Conservation (phyloP, 768 basidiomycete species). For the Leccinum variicolor region DNA sequence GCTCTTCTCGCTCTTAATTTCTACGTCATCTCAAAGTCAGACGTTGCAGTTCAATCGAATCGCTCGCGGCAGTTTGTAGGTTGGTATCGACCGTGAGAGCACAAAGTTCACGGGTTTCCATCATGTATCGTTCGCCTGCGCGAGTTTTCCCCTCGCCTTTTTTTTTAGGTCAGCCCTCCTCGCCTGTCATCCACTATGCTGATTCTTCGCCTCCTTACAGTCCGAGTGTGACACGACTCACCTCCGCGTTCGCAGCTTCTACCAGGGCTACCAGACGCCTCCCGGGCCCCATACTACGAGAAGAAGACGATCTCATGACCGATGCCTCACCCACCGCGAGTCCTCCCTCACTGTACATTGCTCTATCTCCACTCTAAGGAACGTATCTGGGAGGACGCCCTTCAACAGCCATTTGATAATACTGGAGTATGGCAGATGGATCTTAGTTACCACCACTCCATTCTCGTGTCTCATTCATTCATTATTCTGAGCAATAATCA, state of each 20-base stretch:
- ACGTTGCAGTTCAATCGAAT: not conserved
- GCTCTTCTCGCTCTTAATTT: no score
- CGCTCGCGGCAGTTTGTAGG: not conserved
- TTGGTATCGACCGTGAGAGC: not conserved
- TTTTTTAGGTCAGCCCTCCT: no score
- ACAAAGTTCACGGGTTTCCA: no score
- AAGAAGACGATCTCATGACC: conserved; percentile 29
- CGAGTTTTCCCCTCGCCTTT: no score
- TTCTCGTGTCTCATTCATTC: no score
- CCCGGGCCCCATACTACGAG: conserved; percentile 47
- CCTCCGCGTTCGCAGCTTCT: no score
- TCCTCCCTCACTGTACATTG: conserved; percentile 10
- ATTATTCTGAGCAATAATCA: no score
- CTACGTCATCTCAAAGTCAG: no score
- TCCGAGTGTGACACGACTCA: no score
- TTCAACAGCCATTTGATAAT: conserved; percentile 44
- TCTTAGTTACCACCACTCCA: conserved; percentile 39
- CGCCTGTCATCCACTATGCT: no score
- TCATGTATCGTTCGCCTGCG: no score
- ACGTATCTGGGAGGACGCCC: conserved; percentile 47
- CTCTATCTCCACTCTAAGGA: conserved; percentile 30
- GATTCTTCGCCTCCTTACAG: no score
- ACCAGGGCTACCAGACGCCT: conserved; percentile 31
- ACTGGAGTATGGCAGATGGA: conserved; percentile 47
- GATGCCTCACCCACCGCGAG: conserved; percentile 7